Evolutionary conservation across 148 eudicot genomes (phyloP), one percentile per base, ranked within the genome.

Genomic region (Vaccinium myrtillus): DNA sequence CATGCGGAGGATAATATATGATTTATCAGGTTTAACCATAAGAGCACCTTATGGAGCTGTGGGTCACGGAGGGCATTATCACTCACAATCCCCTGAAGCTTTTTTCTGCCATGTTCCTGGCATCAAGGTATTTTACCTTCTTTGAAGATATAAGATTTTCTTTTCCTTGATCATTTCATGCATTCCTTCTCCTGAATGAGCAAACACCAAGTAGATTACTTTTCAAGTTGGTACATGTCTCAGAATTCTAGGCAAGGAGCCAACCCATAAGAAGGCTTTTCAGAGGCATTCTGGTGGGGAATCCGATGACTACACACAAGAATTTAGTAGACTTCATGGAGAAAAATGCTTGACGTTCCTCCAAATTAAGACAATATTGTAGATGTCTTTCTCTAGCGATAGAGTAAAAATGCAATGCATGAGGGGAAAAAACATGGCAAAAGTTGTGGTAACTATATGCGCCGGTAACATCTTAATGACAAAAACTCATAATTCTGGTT

Each of bases 51-150:
- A 97, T 88, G 99, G 99, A 50, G 99, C 99, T 75, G 99, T 97
- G 84, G 99, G 98, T 50, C 99, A 97, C 80, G 99, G 99, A 25
- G 99, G 96, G 27, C 99, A 94, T 87, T 97, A 97, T 87, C 99
- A 97, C 83, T 97, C 99, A 25, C 99, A 97, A 84, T 97, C 99
- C 48, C 99, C 99, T 39, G 99, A 97, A 92, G 96, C 99, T 76
- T 95, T 97, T 83, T 97, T 97, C 87, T 97, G 99, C 86, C 99
- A 97, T 83, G 99, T 97, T 90, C 99, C 99, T 85, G 99, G 99
- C 79, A 86, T 97, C 87, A 97, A 97, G 96, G 99, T 94, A 87
- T 79, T 82, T 80, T 12, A 81, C 74, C 16, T 50, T 54, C 53
- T 46, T 12, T 18, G 1, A 56, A 27, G 23, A 43, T 36, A 79